phyloP scores from a whole-genome alignment of 2,329 filamentous ascomycete species.

The Myriangium duriaei region DNA sequence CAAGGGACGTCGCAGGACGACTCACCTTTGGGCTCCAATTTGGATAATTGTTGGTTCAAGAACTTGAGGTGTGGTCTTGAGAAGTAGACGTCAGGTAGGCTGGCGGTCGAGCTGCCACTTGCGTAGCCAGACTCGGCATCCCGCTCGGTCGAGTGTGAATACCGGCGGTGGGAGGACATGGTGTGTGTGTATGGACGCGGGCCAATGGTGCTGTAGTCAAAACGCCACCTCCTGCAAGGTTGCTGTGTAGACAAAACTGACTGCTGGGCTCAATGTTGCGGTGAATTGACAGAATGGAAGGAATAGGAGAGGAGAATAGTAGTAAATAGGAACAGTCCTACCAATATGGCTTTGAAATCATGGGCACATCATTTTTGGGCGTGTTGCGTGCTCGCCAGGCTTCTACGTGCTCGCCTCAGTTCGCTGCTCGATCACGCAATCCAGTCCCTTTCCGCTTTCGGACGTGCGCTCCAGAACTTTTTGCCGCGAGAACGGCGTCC shows the following conservation, averaged over 20 bases:
- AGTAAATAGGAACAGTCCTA: not conserved
- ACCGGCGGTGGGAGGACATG: slow-evolving; percentile 16
- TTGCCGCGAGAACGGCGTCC: too few relatives aligned
- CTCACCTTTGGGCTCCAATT: slow-evolving; percentile 65
- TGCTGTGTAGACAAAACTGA: too few relatives aligned
- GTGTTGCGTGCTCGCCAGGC: not conserved
- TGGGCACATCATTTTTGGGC: not conserved
- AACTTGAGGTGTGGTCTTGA: slow-evolving; percentile 79
- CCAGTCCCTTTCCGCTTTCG: not conserved
- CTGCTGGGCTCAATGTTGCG: not conserved
- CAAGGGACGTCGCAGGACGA: slow-evolving; percentile 7
- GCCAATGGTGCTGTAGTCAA: too few relatives aligned
- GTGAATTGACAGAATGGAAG: not conserved
- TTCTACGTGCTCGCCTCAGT: not conserved
- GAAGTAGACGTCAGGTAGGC: slow-evolving; percentile 68
- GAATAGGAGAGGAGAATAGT: not conserved
- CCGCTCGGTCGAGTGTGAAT: slow-evolving; percentile 20
- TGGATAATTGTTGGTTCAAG: slow-evolving; percentile 78
- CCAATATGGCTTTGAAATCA: not conserved
- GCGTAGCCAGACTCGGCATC: slow-evolving; percentile 74
- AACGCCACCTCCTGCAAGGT: too few relatives aligned
- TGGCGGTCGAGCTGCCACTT: slow-evolving; percentile 50
- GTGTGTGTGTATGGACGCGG: too few relatives aligned
- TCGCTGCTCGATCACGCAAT: not conserved
- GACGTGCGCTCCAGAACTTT: not conserved